phyloP scores from a whole-genome alignment of 2,329 filamentous ascomycete species.

The Peltaster fructicola region DNA sequence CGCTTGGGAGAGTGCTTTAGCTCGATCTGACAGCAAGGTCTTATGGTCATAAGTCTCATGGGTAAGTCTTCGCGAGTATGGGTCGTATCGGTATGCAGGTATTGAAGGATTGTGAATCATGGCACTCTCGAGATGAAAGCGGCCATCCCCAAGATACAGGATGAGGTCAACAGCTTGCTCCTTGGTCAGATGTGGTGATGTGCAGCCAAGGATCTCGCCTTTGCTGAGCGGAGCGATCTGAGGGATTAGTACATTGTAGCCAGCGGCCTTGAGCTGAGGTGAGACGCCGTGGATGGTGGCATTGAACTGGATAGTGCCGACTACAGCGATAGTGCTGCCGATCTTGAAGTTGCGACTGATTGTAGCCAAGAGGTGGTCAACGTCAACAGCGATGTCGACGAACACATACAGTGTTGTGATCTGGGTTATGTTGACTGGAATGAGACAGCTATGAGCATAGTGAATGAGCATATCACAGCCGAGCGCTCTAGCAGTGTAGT shows the following conservation, averaged over 20 bases:
- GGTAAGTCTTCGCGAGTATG: slow-evolving; percentile 81
- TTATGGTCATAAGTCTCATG: slow-evolving; percentile 82
- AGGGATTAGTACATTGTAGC: slow-evolving; percentile 71
- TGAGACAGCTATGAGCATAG: slow-evolving; percentile 92
- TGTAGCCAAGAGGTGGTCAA: slow-evolving; percentile 67
- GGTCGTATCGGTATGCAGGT: slow-evolving; percentile 90
- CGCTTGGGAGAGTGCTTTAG: slow-evolving; percentile 58
- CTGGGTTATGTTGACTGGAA: slow-evolving; percentile 88
- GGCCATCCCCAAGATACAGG: slow-evolving; percentile 77
- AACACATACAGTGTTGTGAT: slow-evolving; percentile 98
- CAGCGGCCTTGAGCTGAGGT: slow-evolving; percentile 59
- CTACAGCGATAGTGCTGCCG: slow-evolving; percentile 76
- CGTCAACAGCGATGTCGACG: slow-evolving; percentile 93
- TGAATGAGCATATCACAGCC: slow-evolving; percentile 90
- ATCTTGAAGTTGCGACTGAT: slow-evolving; percentile 70
- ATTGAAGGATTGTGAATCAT: slow-evolving; percentile 96
- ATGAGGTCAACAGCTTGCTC: slow-evolving; percentile 52
- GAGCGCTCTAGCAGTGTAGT: slow-evolving; percentile 86
- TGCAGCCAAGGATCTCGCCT: slow-evolving; percentile 95
- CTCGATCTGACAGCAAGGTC: slow-evolving; percentile 70
- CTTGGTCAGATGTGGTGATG: slow-evolving; percentile 53
- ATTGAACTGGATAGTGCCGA: slow-evolving; percentile 98
- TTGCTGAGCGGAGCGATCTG: slow-evolving; percentile 87
- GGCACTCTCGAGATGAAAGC: slow-evolving; percentile 91
- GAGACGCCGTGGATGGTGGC: slow-evolving; percentile 80